phyloP scores from a whole-genome alignment of 768 basidiomycete genomes.

The Mycena vitilis region DNA sequence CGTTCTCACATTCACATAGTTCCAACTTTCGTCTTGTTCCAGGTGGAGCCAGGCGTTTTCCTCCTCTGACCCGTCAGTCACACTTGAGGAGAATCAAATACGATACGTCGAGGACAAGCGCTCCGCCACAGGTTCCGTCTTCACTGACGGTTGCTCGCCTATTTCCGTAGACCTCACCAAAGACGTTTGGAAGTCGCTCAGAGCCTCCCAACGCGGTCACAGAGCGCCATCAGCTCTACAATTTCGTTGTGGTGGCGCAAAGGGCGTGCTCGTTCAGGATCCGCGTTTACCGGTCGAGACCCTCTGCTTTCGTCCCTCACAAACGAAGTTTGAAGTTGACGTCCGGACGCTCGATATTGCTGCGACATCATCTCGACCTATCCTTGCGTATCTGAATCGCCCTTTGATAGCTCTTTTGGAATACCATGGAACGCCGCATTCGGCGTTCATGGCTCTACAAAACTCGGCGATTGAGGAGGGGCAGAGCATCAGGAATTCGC shows the following conservation, averaged over 20 bases:
- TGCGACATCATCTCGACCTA: conserved; percentile 56
- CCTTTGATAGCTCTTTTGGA: conserved; percentile 63
- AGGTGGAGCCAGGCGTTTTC: conserved; percentile 65
- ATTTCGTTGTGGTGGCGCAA: conserved; percentile 58
- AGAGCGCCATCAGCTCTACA: conserved; percentile 55
- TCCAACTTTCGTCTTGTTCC: not conserved
- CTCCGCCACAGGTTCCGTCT: conserved; percentile 45
- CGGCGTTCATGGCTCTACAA: conserved; percentile 53
- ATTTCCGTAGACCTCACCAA: conserved; percentile 53
- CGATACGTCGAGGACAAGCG: conserved; percentile 42
- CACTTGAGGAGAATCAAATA: conserved; percentile 51
- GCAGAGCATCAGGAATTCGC: conserved; percentile 46
- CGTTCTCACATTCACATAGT: not conserved
- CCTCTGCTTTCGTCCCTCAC: conserved; percentile 56
- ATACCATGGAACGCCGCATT: conserved; percentile 50
- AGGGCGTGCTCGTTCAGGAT: conserved; percentile 61
- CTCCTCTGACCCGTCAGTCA: conserved; percentile 59
- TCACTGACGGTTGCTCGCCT: conserved; percentile 66
- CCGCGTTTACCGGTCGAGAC: conserved; percentile 47
- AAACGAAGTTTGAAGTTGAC: conserved; percentile 60
- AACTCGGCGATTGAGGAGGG: conserved; percentile 50
- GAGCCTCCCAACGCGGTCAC: conserved; percentile 40
- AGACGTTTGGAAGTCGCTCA: conserved; percentile 51
- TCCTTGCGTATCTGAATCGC: conserved; percentile 57
- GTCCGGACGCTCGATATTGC: conserved; percentile 60